Percentiles rank a stretch among this genome's conserved stretches.
Evolutionary conservation across 2,329 filamentous ascomycete species (phyloP).

Genomic region (Sphaerostilbella broomeana): DNA sequence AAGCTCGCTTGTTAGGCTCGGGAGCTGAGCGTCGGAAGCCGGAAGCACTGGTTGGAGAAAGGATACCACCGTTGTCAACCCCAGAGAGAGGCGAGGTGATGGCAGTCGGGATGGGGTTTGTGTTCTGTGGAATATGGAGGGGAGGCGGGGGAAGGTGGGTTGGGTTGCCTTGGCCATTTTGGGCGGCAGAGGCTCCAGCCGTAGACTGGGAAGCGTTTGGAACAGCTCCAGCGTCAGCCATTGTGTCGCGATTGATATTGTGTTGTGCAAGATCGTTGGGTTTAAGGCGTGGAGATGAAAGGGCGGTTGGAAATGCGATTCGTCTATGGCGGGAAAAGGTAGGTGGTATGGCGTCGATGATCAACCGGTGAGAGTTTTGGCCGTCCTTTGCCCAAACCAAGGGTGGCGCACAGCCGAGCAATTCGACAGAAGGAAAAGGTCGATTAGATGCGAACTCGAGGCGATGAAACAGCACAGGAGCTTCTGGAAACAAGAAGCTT

Average conservation of each 20-base stretch:
- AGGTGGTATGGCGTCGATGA: no score
- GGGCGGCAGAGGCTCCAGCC: constrained; percentile 64
- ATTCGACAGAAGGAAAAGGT: background rate
- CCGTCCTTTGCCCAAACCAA: no score
- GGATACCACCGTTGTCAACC: constrained; percentile 56
- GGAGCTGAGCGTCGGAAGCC: constrained; percentile 87
- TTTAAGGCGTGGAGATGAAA: no score
- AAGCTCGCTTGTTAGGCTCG: constrained; percentile 95
- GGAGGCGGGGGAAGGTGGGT: constrained; percentile 84
- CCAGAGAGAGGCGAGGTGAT: constrained; percentile 82
- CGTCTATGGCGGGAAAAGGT: constrained; percentile 1
- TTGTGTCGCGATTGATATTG: constrained; percentile 44
- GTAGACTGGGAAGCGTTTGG: constrained; percentile 56
- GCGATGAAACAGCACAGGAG: no score
- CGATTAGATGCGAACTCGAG: no score
- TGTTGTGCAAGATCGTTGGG: no score
- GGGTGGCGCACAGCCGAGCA: background rate
- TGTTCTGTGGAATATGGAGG: constrained; percentile 93
- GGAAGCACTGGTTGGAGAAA: constrained; percentile 78
- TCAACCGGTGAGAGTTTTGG: no score
- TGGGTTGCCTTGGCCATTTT: constrained; percentile 62
- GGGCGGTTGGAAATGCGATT: no score
- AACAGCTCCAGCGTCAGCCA: constrained; percentile 71
- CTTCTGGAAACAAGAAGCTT: constrained; percentile 1
- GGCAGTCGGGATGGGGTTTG: constrained; percentile 86